phyloP scores from a whole-genome alignment of 805 yeast species.

The Ogataea corticis region DNA sequence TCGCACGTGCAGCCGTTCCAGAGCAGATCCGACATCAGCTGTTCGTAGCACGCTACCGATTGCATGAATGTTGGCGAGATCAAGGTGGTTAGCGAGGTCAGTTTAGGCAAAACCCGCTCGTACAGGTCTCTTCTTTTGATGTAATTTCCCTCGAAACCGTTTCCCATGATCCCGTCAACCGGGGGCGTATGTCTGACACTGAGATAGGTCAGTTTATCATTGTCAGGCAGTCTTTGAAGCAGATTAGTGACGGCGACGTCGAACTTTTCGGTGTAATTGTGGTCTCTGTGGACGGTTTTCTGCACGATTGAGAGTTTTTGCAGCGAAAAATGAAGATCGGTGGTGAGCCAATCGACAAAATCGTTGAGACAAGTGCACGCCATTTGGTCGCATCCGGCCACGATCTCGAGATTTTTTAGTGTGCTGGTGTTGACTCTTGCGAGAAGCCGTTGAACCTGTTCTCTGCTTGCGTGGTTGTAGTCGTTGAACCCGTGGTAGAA shows the following conservation, averaged over 20 bases:
- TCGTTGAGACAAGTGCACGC: constrained; percentile 47
- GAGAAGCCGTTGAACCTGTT: constrained; percentile 33
- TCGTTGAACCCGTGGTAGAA: constrained; percentile 49
- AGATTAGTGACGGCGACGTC: constrained; percentile 50
- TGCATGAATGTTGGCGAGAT: constrained; percentile 62
- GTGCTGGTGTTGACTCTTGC: constrained; percentile 29
- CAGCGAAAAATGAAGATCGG: constrained; percentile 31
- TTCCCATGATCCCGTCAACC: constrained; percentile 52
- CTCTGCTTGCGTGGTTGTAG: constrained; percentile 36
- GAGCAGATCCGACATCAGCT: constrained; percentile 62
- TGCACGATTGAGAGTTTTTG: constrained; percentile 39
- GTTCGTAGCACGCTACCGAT: constrained; percentile 66
- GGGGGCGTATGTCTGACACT: constrained; percentile 63
- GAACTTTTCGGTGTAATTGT: constrained; percentile 54
- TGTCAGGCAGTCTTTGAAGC: constrained; percentile 37
- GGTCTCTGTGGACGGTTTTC: constrained; percentile 36
- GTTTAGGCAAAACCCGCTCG: constrained; percentile 46
- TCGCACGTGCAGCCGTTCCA: constrained; percentile 79
- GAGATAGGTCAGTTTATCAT: constrained; percentile 39
- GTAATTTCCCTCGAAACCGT: constrained; percentile 76
- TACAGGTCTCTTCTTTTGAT: constrained; percentile 56
- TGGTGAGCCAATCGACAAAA: constrained; percentile 36
- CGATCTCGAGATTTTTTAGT: constrained; percentile 48
- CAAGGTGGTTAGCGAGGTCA: constrained; percentile 43
- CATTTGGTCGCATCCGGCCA: constrained; percentile 52